phyloP scores from a whole-genome alignment of 2,329 filamentous ascomycete species.

The Xylariaceae sp. region DNA sequence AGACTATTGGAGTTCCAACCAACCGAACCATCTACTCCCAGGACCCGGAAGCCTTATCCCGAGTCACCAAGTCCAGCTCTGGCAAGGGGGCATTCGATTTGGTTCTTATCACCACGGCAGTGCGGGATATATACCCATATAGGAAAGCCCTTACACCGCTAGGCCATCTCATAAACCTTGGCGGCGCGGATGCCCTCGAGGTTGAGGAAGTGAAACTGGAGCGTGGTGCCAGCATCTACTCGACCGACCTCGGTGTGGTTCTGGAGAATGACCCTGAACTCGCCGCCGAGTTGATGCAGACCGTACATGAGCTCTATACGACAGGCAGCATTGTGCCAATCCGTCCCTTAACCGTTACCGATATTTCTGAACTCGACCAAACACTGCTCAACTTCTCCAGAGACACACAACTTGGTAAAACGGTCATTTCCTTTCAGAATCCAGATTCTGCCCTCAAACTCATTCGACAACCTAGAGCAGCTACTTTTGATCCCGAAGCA shows the following conservation, averaged over 20 bases:
- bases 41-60: neutral
- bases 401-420: slow-evolving; percentile 26
- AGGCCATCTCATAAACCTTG: slow-evolving; percentile 9
- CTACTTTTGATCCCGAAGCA: slow-evolving; percentile 21
- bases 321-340: slow-evolving; percentile 11
- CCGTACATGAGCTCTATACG: slow-evolving; percentile 7
- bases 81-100: slow-evolving; percentile 13
- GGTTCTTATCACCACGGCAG: slow-evolving; percentile 7
- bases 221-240: slow-evolving; percentile 13
- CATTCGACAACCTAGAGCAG: neutral
- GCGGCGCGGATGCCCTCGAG: neutral
- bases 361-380: slow-evolving; percentile 17
- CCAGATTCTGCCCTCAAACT: slow-evolving; percentile 9
- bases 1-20: neutral
- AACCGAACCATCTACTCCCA: neutral
- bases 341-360: slow-evolving; percentile 1
- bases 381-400: slow-evolving; percentile 15
- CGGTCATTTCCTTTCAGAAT: slow-evolving; percentile 20
- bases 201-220: neutral
- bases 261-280: slow-evolving; percentile 7
- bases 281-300: slow-evolving; percentile 8
- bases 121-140: neutral
- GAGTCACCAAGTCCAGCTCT: neutral
- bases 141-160: slow-evolving; percentile 3
- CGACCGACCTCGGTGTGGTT: slow-evolving; percentile 13